Percentiles rank a stretch among this genome's conserved stretches.
Conservation (phyloP, 176 grass and related monocot species). For the Oryza officinalis region DNA sequence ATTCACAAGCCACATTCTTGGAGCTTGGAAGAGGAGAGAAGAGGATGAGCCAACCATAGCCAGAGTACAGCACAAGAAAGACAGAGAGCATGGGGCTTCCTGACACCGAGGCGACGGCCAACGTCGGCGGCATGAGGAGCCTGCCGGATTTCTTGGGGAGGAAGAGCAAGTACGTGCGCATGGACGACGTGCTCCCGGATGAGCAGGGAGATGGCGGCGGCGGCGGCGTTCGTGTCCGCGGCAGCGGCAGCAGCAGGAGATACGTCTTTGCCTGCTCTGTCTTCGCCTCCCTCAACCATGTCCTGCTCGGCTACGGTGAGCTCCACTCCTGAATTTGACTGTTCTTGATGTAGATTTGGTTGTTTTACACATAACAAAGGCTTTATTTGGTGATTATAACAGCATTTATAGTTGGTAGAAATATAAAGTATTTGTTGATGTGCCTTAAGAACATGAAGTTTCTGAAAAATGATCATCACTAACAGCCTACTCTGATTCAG, state of each 20-base stretch:
- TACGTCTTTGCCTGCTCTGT: slow-evolving; percentile 75
- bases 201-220: slow-evolving; percentile 33
- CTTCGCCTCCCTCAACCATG: slow-evolving; percentile 85
- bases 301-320: slow-evolving; percentile 93
- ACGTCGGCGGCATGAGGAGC: slow-evolving; percentile 13
- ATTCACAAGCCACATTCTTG: background rate
- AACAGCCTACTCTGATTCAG: too few relatives aligned
- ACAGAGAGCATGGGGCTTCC: background rate
- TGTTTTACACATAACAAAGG: background rate
- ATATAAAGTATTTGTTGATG: too few relatives aligned
- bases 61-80: background rate
- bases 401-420: background rate
- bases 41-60: background rate
- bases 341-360: slow-evolving; percentile 28
- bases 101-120: slow-evolving; percentile 20
- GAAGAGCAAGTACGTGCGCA: slow-evolving; percentile 50
- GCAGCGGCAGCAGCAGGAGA: slow-evolving; percentile 36
- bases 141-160: slow-evolving; percentile 34
- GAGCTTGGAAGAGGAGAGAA: background rate
- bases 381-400: background rate
- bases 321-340: background rate
- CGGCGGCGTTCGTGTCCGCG: slow-evolving; percentile 12
- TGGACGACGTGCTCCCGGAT: slow-evolving; percentile 42
- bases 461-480: too few relatives aligned
- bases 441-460: too few relatives aligned